Evolutionary conservation across 2,329 filamentous ascomycete genomes (phyloP), one percentile per base, ranked within the genome.

Genomic region (Epichloe aotearoae): DNA sequence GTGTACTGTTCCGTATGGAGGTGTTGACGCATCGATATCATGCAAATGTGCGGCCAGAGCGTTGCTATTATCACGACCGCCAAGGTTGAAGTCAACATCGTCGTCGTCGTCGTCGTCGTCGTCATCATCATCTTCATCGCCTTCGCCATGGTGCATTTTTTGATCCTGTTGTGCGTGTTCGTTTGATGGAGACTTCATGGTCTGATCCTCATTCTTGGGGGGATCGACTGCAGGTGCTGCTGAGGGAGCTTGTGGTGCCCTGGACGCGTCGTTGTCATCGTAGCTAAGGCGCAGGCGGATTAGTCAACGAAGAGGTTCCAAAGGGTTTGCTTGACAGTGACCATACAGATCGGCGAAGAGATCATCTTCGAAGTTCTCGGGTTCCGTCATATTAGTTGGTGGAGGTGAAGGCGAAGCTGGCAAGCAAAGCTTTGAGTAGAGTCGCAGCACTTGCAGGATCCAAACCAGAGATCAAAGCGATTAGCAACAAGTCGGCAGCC

Each of bases 291-390:
- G 11, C 30, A 47, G 5, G n/a, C 40, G 12, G 23, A 47, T 57
- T 39, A 56, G 56, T 43, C 26, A 47, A 20, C 14, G 14, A 47
- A 12, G 19, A 26, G 11, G 8, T 8, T 11, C 4, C 11, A 1
- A 7, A 12, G 11, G 5, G 46, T 12, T 14, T 26, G 8, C 7
- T 26, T 20, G 12, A 11, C 3, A 15, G 8, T 26, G 7, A 19
- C 3, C 88, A 71, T 74, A 95, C 89, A 95, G 80, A 71, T 95
- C 90, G 61, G 89, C 89, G 69, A 95, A 95, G 69, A 95, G 86
- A 76, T 95, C 89, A 63, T 95, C 90, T 60, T 95, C 89, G 59
- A 88, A 83, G 58, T 87, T 86, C 63, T 90, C 86, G 49, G 78
- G 74, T 62, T 93, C 88, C 46, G 86, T 81, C 87, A 91, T 93